Evolutionary conservation across 2,329 filamentous ascomycete species (phyloP).

Genomic region (Mariannaea elegans): DNA sequence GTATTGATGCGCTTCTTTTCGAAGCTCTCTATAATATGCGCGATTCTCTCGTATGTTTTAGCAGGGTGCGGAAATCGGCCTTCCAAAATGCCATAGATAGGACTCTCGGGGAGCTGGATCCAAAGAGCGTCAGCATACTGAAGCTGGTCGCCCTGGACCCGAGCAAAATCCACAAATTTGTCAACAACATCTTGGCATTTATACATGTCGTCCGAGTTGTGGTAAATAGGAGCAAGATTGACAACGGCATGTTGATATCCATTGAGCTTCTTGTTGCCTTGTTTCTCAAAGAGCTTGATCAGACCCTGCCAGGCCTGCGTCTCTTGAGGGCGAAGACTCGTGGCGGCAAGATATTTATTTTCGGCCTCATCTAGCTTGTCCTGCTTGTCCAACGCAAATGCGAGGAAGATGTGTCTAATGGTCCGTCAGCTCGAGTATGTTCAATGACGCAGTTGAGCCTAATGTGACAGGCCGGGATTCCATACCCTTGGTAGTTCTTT

Average conservation of each 20-base stretch:
- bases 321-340: conserved; percentile 76
- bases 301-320: conserved; percentile 92
- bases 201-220: conserved; percentile 69
- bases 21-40: conserved; percentile 83
- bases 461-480: not conserved
- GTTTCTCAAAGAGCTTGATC: conserved; percentile 84
- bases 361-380: conserved; percentile 77
- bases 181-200: conserved; percentile 76
- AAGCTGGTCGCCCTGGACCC: conserved; percentile 73
- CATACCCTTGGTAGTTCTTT: conserved; percentile 83
- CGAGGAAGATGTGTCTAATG: conserved; percentile 81
- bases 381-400: conserved; percentile 83
- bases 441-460: conserved; percentile 16
- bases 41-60: conserved; percentile 82
- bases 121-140: conserved; percentile 82
- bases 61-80: conserved; percentile 83
- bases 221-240: conserved; percentile 78
- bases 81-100: conserved; percentile 84
- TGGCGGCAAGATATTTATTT: conserved; percentile 76
- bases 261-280: conserved; percentile 72
- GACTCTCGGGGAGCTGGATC: conserved; percentile 80
- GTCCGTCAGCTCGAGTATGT: conserved; percentile 23
- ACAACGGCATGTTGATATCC: conserved; percentile 79
- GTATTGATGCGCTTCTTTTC: conserved; percentile 91
- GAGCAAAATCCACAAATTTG: conserved; percentile 80